These are phyloP conservation scores for Sugiyamaella smithiae DNA, from an alignment of 805 yeast genomes.

Conservation along the genomic window DNA sequence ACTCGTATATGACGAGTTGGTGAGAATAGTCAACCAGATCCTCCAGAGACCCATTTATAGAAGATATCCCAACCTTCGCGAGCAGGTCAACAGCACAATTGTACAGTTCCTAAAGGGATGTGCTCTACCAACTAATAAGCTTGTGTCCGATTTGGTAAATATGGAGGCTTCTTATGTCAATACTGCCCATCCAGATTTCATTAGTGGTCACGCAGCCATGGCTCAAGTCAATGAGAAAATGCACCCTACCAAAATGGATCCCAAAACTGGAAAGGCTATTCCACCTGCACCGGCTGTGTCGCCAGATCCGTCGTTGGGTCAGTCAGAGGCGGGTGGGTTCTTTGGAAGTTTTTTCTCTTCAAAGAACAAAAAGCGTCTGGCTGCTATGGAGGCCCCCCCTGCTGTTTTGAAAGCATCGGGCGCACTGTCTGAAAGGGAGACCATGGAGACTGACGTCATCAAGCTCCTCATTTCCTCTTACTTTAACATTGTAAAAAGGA, in stretches of 20 bases:
- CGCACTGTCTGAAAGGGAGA: slow-evolving; percentile 88
- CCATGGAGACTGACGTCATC: slow-evolving; percentile 95
- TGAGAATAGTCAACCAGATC: slow-evolving; percentile 82
- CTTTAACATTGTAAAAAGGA: slow-evolving; percentile 87
- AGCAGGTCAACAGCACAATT: slow-evolving; percentile 75
- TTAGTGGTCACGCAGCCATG: slow-evolving; percentile 95
- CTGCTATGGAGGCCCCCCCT: slow-evolving; percentile 97
- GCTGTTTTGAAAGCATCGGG: slow-evolving; percentile 91
- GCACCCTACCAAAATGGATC: slow-evolving; percentile 77
- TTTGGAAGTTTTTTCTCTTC: slow-evolving; percentile 94
- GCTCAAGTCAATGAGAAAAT: slow-evolving; percentile 84
- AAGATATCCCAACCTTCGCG: slow-evolving; percentile 89
- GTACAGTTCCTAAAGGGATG: slow-evolving; percentile 77
- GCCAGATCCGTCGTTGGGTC: slow-evolving; percentile 28
- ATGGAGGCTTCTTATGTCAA: slow-evolving; percentile 93
- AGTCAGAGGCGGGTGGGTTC: slow-evolving; percentile 66
- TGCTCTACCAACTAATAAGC: slow-evolving; percentile 77
- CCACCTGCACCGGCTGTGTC: slow-evolving; percentile 32
- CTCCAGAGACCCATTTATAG: slow-evolving; percentile 76
- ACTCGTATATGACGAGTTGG: slow-evolving; percentile 90
- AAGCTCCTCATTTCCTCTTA: slow-evolving; percentile 87
- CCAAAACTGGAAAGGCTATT: slow-evolving; percentile 82
- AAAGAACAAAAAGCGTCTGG: slow-evolving; percentile 89
- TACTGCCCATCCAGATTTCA: slow-evolving; percentile 95
- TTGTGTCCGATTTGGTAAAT: slow-evolving; percentile 76